Conservation (phyloP, 805 yeast genomes). For the Maudiozyma bulderi region DNA sequence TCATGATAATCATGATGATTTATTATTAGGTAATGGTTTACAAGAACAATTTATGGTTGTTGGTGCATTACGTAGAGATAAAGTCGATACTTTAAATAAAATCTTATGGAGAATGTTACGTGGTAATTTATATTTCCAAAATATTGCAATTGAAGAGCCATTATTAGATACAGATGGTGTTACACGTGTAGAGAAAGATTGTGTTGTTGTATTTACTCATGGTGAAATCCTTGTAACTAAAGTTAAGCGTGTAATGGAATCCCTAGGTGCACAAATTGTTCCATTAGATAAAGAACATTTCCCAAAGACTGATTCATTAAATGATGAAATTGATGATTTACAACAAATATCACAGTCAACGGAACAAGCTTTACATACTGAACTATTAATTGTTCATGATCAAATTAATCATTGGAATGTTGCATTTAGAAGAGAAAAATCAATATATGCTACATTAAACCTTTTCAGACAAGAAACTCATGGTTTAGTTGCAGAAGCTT, state of each 20-base stretch:
- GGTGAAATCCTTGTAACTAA: constrained; percentile 66
- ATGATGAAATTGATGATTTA: constrained; percentile 42
- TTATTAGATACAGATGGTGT: constrained; percentile 47
- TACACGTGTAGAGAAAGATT: constrained; percentile 53
- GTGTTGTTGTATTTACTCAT: constrained; percentile 85
- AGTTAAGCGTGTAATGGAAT: constrained; percentile 76
- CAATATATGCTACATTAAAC: constrained; percentile 64
- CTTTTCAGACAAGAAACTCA: constrained; percentile 78
- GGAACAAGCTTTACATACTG: constrained; percentile 60
- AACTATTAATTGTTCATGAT: constrained; percentile 67
- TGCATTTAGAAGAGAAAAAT: constrained; percentile 65
- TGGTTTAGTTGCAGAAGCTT: constrained; percentile 89
- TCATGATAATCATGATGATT: constrained; percentile 1
- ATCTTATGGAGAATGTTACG: constrained; percentile 88
- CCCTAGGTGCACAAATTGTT: constrained; percentile 68
- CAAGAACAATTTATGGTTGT: constrained; percentile 34
- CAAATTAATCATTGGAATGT: constrained; percentile 70
- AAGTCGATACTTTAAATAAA: constrained; percentile 62
- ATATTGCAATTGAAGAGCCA: constrained; percentile 61
- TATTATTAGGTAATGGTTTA: constrained; percentile 3
- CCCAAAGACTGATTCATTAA: constrained; percentile 32
- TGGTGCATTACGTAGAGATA: constrained; percentile 72
- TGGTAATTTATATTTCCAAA: constrained; percentile 78
- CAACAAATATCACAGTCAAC: constrained; percentile 56
- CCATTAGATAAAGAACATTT: constrained; percentile 37